Base-by-base conservation (phyloP, 2,329 filamentous ascomycete species). In the Colletotrichum sp. region DNA sequence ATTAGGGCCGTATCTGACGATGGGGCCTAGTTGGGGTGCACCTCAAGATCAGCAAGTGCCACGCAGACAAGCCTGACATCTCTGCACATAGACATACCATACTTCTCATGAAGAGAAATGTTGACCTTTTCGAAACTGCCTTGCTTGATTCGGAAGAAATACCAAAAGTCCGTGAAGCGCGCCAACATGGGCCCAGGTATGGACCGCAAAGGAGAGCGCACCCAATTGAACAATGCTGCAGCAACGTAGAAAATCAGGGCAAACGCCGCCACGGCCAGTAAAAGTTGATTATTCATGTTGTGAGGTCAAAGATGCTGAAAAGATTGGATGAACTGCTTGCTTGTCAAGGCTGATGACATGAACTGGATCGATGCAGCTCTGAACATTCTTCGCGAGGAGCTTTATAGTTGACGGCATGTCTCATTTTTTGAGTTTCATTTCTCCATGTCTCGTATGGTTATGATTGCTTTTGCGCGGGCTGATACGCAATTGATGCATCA, bases 1-100 rank as follows among this genome's bases (percentile, higher is more conserved):
- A 21, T 86, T 82, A 0, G 87, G 87, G 0, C 85, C 86, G 69
- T 88, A 83, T 0, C 87, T 85, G 1, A 89, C 82, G n/a, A 89
- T 78, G 0, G 81, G 74, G 0, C 83, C 83, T 81, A 27, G 9
- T 24, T 12, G 33, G 13, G 21, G 21, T n/a, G 24, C 31, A 13
- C 38, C 18, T 5, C 12, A 21, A 38, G n/a, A 38, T 29, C 21
- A 57, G 16, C 0, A 15, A 24, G 4, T 57, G 51, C 51, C 51
- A 29, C 34, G 16, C 43, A 29, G 34, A 47, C 1, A 47, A 16
- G 38, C 9, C 38, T 1, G 8, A 9, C 38, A 2, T n/a, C 0
- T 11, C 15, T 31, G 8, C 2, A 62, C 12, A 16, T n/a, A 2
- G 0, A 36, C 74, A 5, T 68, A 76, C 82, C 82, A 51, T 83